Conservation (phyloP, 2,329 filamentous ascomycete genomes). For the Botrytis paeoniae region DNA sequence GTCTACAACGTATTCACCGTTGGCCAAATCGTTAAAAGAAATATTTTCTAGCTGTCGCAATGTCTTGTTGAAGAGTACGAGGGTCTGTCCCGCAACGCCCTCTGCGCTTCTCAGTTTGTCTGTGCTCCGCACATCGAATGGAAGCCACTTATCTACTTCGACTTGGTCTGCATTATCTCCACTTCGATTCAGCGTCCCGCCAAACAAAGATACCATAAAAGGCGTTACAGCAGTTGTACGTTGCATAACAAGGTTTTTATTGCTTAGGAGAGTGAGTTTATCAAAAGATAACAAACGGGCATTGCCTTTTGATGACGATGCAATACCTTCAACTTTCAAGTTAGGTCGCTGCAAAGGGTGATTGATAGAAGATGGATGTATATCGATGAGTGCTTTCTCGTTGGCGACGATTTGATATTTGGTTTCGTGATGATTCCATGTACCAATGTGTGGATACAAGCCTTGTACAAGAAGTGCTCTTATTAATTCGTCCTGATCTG, state of each 20-base stretch:
- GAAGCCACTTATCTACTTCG: slow-evolving; percentile 14
- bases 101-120: neutral
- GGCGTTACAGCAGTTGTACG: slow-evolving; percentile 20
- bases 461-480: slow-evolving; percentile 47
- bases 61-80: slow-evolving; percentile 1
- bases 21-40: neutral
- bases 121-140: neutral
- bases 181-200: slow-evolving; percentile 1
- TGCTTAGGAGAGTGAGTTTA: neutral
- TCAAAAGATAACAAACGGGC: neutral
- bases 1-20: neutral
- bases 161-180: neutral
- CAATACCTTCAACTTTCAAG: neutral
- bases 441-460: slow-evolving; percentile 45
- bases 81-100: neutral
- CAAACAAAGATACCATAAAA: slow-evolving; percentile 17
- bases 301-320: neutral
- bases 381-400: neutral
- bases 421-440: neutral
- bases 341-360: neutral
- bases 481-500: slow-evolving; percentile 43
- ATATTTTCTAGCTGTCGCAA: neutral
- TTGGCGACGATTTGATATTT: neutral
- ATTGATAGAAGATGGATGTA: slow-evolving; percentile 17
- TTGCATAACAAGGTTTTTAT: neutral